Evolutionary conservation across 2,329 filamentous ascomycete genomes (phyloP), one percentile per base, ranked within the genome.

Genomic region (Rosellinia necatrix): DNA sequence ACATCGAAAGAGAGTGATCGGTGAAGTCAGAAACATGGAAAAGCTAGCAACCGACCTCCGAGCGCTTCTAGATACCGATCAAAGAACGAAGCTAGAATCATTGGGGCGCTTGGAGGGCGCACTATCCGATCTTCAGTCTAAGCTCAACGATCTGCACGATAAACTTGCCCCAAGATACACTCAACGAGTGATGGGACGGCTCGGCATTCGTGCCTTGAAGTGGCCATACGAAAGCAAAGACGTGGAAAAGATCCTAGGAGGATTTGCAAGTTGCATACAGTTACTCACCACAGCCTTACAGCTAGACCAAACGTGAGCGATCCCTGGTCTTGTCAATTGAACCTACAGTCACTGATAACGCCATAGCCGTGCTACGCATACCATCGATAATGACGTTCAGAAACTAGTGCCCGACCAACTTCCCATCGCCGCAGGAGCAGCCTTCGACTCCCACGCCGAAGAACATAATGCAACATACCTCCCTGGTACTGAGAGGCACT

Each of bases 151-250:
- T 13, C 58, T 72, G 13, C 27, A 70, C 24, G 34, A 55, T 15
- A 64, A 64, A 48, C 61, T 74, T 2, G 46, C 59, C 15, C 67
- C 64, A 38, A 35, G 56, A 6, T 64, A 47, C 17, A 42, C 15
- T 5, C 59, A 66, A 7, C 72, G 70, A 49, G 41, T 56, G 1
- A 74, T 74, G 68, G 67, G 61, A 9, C 12, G 15, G 12, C 5
- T 22, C 42, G 67, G 72, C 25, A 22, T 72, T 9, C 68, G 70
- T 53, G 67, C 71, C 40, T 63, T 76, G 12, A 76, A 71, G 62
- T 76, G 72, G 74, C 74, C 72, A 3, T 71, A 76, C 38, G 63
- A 67, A 24, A 73, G 67, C 37, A 68, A 71, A 37, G 65, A 75
- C 42, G 66, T 74, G 38, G 66, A 72, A 3, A 40, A 48, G n/a